A percentile compares a stretch with the other conserved stretches of the same genome.
phyloP scores from a whole-genome alignment of 2,329 filamentous ascomycete genomes.

The Aspergillus niger region DNA sequence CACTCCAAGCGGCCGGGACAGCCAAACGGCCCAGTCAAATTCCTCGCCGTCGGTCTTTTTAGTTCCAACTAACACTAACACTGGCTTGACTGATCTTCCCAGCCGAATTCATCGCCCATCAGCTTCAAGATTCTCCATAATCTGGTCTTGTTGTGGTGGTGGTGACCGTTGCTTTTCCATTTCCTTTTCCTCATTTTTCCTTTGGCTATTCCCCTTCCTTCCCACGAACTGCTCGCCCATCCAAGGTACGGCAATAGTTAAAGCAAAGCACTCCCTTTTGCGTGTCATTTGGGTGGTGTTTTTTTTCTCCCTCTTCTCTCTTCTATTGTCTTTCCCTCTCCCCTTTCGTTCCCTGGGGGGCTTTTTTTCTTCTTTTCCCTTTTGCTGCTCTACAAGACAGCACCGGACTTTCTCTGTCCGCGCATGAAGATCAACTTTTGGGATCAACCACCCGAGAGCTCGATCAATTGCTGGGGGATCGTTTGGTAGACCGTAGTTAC shows the following conservation, averaged over 20 bases:
- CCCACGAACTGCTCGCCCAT: neutral
- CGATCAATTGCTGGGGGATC: neutral
- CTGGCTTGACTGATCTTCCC: neutral
- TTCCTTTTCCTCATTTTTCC: conserved; percentile 7
- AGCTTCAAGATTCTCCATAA: conserved; percentile 1
- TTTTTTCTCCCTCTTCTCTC: neutral
- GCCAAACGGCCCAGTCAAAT: conserved; percentile 5
- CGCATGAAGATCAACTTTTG: neutral
- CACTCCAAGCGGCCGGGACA: conserved; percentile 2
- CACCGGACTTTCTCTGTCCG: neutral
- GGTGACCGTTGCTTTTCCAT: neutral
- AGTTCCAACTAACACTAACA: too few species aligned
- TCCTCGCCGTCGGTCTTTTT: conserved; percentile 4
- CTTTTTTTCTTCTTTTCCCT: neutral
- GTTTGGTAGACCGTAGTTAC: too few species aligned
- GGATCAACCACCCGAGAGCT: neutral
- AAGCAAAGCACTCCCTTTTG: neutral
- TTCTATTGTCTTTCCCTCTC: neutral
- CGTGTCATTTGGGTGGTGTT: neutral
- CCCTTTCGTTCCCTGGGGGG: neutral
- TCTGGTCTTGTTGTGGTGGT: neutral
- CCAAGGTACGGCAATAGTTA: too few species aligned
- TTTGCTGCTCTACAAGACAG: neutral
- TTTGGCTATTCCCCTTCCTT: conserved; percentile 13
- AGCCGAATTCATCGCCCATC: neutral